Conservation (phyloP, 305 asterid genomes). For the Striga hermonthica region DNA sequence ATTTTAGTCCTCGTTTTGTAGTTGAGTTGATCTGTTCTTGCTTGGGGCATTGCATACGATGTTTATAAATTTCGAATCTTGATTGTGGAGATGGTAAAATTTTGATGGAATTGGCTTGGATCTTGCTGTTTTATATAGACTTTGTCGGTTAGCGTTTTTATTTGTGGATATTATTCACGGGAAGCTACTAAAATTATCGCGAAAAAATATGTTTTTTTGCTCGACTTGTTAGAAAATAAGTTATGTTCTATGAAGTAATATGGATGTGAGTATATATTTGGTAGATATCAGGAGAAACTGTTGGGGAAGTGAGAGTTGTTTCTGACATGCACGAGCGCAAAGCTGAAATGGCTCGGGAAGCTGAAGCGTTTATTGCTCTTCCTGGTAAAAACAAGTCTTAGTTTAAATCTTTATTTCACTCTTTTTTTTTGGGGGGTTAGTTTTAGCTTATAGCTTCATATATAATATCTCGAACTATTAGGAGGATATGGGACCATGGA, state of each 20-base stretch:
- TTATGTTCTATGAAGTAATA: constrained; percentile 21
- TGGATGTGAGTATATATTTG: constrained; percentile 31
- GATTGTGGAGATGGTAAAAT: too few relatives aligned
- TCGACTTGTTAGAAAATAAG: background rate
- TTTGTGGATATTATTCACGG: background rate
- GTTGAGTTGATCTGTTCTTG: background rate
- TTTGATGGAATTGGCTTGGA: constrained; percentile 1
- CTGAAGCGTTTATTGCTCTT: constrained; percentile 96
- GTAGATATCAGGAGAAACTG: constrained; percentile 91
- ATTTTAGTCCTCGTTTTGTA: too few relatives aligned
- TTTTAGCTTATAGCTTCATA: background rate
- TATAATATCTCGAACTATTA: constrained; percentile 33
- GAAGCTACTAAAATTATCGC: background rate
- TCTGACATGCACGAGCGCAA: constrained; percentile 97
- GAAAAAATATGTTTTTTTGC: background rate
- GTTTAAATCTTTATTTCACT: background rate
- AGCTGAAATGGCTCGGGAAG: constrained; percentile 88
- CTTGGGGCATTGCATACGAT: background rate
- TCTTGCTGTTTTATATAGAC: background rate
- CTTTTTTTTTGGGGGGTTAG: too few relatives aligned
- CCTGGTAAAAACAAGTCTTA: constrained; percentile 53
- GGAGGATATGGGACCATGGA: constrained; percentile 99
- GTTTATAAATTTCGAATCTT: too few relatives aligned
- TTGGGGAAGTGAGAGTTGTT: constrained; percentile 90
- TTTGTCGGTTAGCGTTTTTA: background rate